Conservation (phyloP, 2,329 filamentous ascomycete genomes). For the Xylaria sp. region DNA sequence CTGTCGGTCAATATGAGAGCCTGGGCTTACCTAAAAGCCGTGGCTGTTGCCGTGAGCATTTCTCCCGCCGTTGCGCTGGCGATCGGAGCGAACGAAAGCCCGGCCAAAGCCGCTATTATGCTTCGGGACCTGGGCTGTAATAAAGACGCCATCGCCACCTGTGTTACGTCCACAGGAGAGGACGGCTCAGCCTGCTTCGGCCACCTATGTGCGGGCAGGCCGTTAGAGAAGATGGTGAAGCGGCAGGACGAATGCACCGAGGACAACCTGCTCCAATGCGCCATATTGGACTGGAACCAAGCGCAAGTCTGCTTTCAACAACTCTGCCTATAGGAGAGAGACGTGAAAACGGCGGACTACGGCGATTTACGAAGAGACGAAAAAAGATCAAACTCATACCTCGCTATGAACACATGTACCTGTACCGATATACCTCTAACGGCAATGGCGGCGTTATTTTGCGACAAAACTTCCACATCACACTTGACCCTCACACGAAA, state of each 20-base stretch:
- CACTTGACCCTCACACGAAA: conserved; percentile 5
- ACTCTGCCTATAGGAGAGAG: conserved; percentile 39
- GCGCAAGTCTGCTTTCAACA: conserved; percentile 44
- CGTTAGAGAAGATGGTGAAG: conserved; percentile 34
- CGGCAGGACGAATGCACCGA: conserved; percentile 45
- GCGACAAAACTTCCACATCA: not conserved
- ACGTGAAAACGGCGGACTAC: not conserved
- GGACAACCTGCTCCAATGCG: conserved; percentile 44
- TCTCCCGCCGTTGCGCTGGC: conserved; percentile 22
- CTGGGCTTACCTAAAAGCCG: conserved; percentile 16
- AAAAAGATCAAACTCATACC: not conserved
- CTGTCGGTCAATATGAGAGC: conserved; percentile 30
- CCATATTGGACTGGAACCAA: conserved; percentile 44
- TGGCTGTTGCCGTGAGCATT: conserved; percentile 22
- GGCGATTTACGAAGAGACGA: conserved; percentile 3
- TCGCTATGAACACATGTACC: not conserved
- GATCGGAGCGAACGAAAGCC: conserved; percentile 15
- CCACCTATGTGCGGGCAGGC: conserved; percentile 40
- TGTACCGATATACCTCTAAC: not conserved
- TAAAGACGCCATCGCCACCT: conserved; percentile 19
- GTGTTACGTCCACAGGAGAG: conserved; percentile 25
- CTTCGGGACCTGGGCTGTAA: conserved; percentile 24
- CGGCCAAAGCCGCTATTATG: not conserved
- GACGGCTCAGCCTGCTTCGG: conserved; percentile 39
- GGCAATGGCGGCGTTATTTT: not conserved